A percentile compares a stretch with the other conserved stretches of the same genome.
phyloP scores from a whole-genome alignment of 2,329 filamentous ascomycete genomes.

The Colletotrichum sp. region DNA sequence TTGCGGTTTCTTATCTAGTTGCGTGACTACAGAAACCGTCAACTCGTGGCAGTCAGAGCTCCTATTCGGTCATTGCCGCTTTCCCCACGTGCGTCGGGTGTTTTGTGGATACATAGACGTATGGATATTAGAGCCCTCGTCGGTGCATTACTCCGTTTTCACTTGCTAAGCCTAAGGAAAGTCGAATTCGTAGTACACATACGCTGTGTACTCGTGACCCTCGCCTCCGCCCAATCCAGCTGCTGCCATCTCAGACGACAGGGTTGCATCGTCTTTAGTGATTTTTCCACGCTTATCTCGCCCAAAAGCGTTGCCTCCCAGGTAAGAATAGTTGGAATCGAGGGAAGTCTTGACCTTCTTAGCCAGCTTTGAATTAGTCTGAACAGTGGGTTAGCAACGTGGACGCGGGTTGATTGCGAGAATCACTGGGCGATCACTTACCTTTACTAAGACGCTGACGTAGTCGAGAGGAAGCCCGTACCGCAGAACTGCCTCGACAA shows the following conservation, averaged over 20 bases:
- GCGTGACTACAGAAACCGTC: background rate
- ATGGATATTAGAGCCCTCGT: background rate
- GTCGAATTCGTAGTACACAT: constrained; percentile 96
- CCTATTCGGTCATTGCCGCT: background rate
- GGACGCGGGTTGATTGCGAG: background rate
- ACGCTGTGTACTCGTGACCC: constrained; percentile 87
- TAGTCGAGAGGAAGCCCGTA: constrained; percentile 94
- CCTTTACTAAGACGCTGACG: constrained; percentile 83
- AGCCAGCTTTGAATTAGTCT: constrained; percentile 84
- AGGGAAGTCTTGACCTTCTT: constrained; percentile 82
- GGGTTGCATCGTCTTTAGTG: constrained; percentile 83
- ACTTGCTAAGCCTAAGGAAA: constrained; percentile 51
- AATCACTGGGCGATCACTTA: constrained; percentile 47
- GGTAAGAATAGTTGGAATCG: constrained; percentile 85
- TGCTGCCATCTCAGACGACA: constrained; percentile 84
- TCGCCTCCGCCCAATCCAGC: constrained; percentile 72
- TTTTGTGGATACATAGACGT: background rate
- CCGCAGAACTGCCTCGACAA: constrained; percentile 96
- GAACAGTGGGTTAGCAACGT: constrained; percentile 3
- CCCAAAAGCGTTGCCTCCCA: constrained; percentile 93
- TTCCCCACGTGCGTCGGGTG: background rate
- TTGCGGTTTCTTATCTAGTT: background rate
- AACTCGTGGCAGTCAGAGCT: background rate
- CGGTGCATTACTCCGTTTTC: background rate
- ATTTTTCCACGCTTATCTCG: constrained; percentile 92